These are phyloP conservation scores for Dioszegia hungarica DNA, from an alignment of 768 basidiomycete genomes.

Conservation along the genomic window DNA sequence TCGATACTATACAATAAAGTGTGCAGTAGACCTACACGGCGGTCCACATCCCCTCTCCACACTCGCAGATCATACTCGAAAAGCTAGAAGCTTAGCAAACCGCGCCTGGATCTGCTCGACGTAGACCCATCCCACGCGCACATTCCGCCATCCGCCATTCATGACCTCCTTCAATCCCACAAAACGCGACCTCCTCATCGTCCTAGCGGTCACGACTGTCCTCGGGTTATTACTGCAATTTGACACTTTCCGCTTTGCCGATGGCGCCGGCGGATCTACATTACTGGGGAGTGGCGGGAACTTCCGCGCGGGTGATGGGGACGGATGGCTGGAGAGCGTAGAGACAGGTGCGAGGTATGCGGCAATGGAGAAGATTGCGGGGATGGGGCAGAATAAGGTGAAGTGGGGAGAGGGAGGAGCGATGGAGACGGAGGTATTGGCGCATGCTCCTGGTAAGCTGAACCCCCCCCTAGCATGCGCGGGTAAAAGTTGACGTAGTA, in stretches of 20 bases:
- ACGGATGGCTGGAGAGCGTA: conserved; percentile 28
- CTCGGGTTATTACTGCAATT: conserved; percentile 73
- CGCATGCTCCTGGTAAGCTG: conserved; percentile 67
- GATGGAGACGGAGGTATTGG: conserved; percentile 59
- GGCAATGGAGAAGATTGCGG: conserved; percentile 20
- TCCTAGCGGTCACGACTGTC: conserved; percentile 61
- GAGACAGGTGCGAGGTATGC: conserved; percentile 26
- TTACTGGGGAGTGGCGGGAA: neutral
- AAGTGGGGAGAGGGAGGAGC: conserved; percentile 39
- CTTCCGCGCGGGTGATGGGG: conserved; percentile 2
- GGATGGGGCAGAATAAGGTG: conserved; percentile 41
- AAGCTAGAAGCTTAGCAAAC: too few species aligned
- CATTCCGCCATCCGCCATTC: too few species aligned
- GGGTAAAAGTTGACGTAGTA: conserved; percentile 48
- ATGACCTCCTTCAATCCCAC: conserved; percentile 53
- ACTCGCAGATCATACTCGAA: too few species aligned
- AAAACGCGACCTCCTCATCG: conserved; percentile 66
- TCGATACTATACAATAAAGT: too few species aligned
- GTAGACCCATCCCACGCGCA: too few species aligned
- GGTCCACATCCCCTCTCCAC: too few species aligned
- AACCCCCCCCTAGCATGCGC: neutral
- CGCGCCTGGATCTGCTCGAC: too few species aligned
- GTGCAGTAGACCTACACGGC: too few species aligned
- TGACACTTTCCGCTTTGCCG: conserved; percentile 59
- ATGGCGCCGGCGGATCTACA: conserved; percentile 23